Conservation (phyloP, 1,284 basidiomycete genomes). For the Exsudoporus floridanus region DNA sequence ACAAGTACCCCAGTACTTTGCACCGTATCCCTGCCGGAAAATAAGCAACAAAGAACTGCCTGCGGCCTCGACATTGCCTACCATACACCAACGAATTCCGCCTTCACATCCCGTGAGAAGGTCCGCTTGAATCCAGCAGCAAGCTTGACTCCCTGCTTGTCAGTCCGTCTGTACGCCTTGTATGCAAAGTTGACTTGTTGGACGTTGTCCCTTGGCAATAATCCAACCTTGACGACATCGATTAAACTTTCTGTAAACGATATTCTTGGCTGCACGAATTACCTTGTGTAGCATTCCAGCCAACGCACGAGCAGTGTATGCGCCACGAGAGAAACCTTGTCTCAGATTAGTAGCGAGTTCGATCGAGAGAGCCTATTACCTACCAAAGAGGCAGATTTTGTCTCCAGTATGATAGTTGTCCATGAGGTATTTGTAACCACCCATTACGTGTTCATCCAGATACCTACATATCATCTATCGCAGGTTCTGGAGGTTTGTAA, state of each 20-base stretch:
- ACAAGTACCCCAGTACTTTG: slow-evolving; percentile 61
- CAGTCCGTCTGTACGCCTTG: slow-evolving; percentile 55
- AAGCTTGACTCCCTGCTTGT: slow-evolving; percentile 43
- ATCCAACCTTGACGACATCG: slow-evolving; percentile 45
- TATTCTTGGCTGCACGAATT: background rate
- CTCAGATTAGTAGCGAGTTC: slow-evolving; percentile 1
- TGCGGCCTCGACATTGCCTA: slow-evolving; percentile 32
- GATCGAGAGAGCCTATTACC: slow-evolving; percentile 10
- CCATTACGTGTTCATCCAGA: slow-evolving; percentile 60
- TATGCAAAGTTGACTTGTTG: slow-evolving; percentile 68
- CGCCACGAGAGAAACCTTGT: slow-evolving; percentile 70
- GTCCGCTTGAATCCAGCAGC: slow-evolving; percentile 63
- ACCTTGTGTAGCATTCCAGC: slow-evolving; percentile 62
- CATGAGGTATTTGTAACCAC: slow-evolving; percentile 68
- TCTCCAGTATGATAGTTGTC: slow-evolving; percentile 59
- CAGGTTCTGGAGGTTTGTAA: background rate
- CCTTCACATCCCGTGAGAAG: slow-evolving; percentile 57
- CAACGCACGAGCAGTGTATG: slow-evolving; percentile 74
- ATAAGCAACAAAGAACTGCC: slow-evolving; percentile 1
- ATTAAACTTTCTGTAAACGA: background rate
- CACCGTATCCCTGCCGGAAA: slow-evolving; percentile 59
- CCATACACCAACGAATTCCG: slow-evolving; percentile 69
- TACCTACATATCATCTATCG: slow-evolving; percentile 42
- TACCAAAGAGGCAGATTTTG: slow-evolving; percentile 63
- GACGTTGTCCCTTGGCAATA: slow-evolving; percentile 57